Base-by-base conservation (phyloP, 1,284 basidiomycete species). In the Cutaneotrichosporon daszewskae region DNA sequence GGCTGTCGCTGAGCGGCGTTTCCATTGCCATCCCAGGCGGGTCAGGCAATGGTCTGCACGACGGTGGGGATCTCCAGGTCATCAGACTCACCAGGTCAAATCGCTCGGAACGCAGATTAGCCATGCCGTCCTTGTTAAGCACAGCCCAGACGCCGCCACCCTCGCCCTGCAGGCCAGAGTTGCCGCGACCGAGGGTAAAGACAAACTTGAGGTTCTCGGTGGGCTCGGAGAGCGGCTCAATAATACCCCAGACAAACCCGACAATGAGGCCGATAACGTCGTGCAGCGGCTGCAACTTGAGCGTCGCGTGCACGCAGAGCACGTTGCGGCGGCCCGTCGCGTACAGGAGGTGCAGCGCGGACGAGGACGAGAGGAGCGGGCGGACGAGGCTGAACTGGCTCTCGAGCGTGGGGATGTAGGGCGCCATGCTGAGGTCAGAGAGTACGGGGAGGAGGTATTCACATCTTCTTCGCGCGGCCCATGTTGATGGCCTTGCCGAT, bases 251-350 rank as follows among this genome's bases (percentile, higher is more conserved):
- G 5, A 67, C 73, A 45, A 77, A 68, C 58, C 86, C 80, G 69
- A 78, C 82, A 23, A 79, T 41, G 50, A 78, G 71, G 13, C 48
- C 35, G 53, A 85, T 68, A 29, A 84, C 66, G 71, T 92, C 89
- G 71, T 92, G 89, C 60, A 85, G 80, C 43, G 89, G 88, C 36
- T 79, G 74, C 46, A 91, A 77, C 37, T 79, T 76, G 68, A 91
- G 77, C 51, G 85, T 77, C 27, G 83, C 81, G 75, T 92, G 88
- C 45, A 90, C 75, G 26, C 81, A 83, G 29, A 79, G 72, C 43
- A 89, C 68, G 53, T 80, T 82, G 48, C 84, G 81, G 47, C 89
- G 77, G 47, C 89, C 89, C 1, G 87, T 88, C 24, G 87, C 87
- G 71, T 84, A 94, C 57, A 77, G 76, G 72, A 88, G 86, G 65